A percentile compares a stretch with the other conserved stretches of the same genome.
Evolutionary conservation across 495 filamentous ascomycete genomes (phyloP).

Genomic region (Jackrogersella minutella): DNA sequence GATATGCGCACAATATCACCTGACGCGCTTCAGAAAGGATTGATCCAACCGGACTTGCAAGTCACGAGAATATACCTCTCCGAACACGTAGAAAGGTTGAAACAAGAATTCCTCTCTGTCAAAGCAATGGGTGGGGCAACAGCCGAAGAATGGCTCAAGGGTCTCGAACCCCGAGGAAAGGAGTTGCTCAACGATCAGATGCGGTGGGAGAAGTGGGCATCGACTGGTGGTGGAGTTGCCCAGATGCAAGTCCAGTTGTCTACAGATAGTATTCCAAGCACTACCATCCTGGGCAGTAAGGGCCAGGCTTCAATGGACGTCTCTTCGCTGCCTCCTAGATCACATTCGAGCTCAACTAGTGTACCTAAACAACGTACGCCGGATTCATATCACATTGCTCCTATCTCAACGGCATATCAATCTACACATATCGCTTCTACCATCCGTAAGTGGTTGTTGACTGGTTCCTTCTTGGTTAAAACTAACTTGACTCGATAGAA

Average conservation of each 20-base stretch:
- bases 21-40: slow-evolving; percentile 56
- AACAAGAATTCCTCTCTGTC: slow-evolving; percentile 64
- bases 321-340: not conserved
- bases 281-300: slow-evolving; percentile 1
- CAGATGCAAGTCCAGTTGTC: slow-evolving; percentile 44
- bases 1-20: slow-evolving; percentile 64
- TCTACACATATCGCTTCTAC: not conserved
- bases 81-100: slow-evolving; percentile 62
- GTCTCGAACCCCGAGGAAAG: slow-evolving; percentile 67
- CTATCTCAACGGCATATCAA: not conserved
- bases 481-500: slow-evolving; percentile 6
- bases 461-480: not conserved
- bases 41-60: slow-evolving; percentile 55
- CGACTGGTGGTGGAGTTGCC: slow-evolving; percentile 55
- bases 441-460: not conserved
- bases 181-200: slow-evolving; percentile 62
- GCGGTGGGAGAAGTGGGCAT: slow-evolving; percentile 77
- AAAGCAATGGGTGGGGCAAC: slow-evolving; percentile 66
- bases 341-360: slow-evolving; percentile 3
- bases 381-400: not conserved
- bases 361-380: not conserved
- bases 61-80: slow-evolving; percentile 70
- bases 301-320: not conserved
- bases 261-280: not conserved
- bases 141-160: slow-evolving; percentile 78